Base-by-base conservation (phyloP, 257 asterid genomes). In the Striga asiatica region DNA sequence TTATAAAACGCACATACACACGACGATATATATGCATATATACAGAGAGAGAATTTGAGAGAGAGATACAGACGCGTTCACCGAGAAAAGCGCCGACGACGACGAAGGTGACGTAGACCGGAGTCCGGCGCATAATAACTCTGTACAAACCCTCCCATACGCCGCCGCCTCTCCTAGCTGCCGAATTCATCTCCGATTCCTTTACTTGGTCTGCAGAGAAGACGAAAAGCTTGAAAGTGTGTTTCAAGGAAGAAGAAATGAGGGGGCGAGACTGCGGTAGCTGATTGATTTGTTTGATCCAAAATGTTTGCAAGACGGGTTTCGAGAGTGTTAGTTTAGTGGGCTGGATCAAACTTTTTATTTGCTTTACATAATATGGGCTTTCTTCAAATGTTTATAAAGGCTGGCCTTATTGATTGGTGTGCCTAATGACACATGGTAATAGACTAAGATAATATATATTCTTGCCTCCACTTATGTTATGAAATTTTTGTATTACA, bases 71-170 rank as follows among this genome's bases (percentile, higher is more conserved):
- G 41, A 87, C 94, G 62, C 94, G 78, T 85, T 85, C 95, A 39
- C 85, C 94, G 72, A 79, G 17, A 58, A 85, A 82, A 55, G 95
- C 95, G 39, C 95, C 95, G 58, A 77, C 82, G 71, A 85, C 62
- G 88, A 85, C 91, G 76, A 85, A 85, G 43, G 95, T 85, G 19
- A 77, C 95, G 54, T 82, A 82, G 45, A 88, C 73, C 24, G 97
- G 81, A 60, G 81, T 85, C 8, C 97, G 88, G 63, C 96, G 93
- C 96, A 89, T 79, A 54, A 89, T 35, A 39, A 86, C 34, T 31
- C 83, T 70, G 76, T 89, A 89, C 58, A 89, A 32, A 37, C 91
- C 88, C 63, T 89, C 97, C 75, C 81, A 65, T 41, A 73, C 66
- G 13, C 91, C 93, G 68, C 94, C 84, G 65, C 77, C 58, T 42